Base-by-base conservation (phyloP, 2,329 filamentous ascomycete genomes). In the Aspergillus uvarum region DNA sequence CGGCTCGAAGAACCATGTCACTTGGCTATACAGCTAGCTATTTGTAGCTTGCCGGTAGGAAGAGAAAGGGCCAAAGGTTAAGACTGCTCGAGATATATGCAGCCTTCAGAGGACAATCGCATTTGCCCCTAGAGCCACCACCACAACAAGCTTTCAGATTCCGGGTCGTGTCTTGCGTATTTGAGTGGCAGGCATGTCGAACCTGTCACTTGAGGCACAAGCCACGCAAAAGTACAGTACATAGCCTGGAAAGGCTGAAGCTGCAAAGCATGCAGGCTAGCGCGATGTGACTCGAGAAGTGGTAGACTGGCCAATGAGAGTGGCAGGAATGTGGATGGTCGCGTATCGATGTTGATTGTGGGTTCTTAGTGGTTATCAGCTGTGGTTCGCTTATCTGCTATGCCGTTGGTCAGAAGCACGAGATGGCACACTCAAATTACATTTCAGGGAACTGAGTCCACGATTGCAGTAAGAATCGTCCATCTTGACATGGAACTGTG, bases 181-280 rank as follows among this genome's bases (percentile, higher is more conserved):
- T 44, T 44, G 42, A 29, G 26, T 21, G 42, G 21, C 31, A 29
- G 63, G 58, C 47, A n/a, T 63, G 65, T 66, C 61, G 19, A 70
- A 74, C 67, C 65, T 72, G 69, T 74, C 71, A 72, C 31, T 58
- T 54, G 31, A 50, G 55, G 49, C 50, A 51, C 32, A 55, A 50
- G 53, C 44, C n/a, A 19, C 38, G 14, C 38, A 31, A 55, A 55
- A 48, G 26, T 31, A 47, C 31, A 48, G 26, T 31, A 47, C 31
- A 44, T 29, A 31, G 38, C 29, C 52, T 44, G 16, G 10, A 54
- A 47, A 31, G 56, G 57, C 52, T 52, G 47, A 61, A 59, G 38
- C 38, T 19, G 38, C 38, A 19, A 44, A 44, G 56, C 56, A 67
- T 64, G 61, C 58, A 26, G 29, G n/a, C 57, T 59, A 64, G 56